Base-by-base conservation (phyloP, 73 alveolate genomes). In the Paramecium sexaurelia region DNA sequence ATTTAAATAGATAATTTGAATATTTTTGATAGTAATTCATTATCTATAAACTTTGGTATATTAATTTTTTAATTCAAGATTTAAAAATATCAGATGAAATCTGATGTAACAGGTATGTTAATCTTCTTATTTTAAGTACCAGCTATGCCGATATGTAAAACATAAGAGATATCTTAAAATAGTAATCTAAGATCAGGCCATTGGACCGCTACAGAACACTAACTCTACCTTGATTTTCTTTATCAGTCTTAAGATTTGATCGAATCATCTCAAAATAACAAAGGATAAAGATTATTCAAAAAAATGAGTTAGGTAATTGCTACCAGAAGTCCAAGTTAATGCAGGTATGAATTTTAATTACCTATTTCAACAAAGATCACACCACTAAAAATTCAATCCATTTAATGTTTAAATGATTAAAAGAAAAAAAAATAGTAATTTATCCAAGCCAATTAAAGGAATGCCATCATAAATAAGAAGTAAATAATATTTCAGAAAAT, bases 231-330 rank as follows among this genome's bases (percentile, higher is more conserved):
- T 22, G 90, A 78, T 45, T 78, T 78, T 33, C 43, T 78, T 8
- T 15, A 40, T 26, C 41, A 78, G 73, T 41, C 90, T 43, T 29
- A 78, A 43, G 90, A 78, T 41, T 33, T 78, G 39, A 78, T 78
- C 10, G 90, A 78, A 78, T 78, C 90, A 19, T 78, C 90, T 39
- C 24, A 78, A 19, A 78, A 78, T 43, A 78, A 78, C 41, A 78
- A 78, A 45, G 90, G 90, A 78, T 78, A 78, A 43, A 37, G 90
- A 78, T 78, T 78, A 78, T 78, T 78, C 71, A 78, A 78, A 61
- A 78, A 78, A 45, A 78, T 78, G 90, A 78, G 90, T 43, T 43
- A 37, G 8, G 47, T 78, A 24, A 78, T 78, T 45, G 90, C 39
- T 43, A 78, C 90, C 5, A 78, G 90, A 33, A 78, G 55, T 19